Percentiles rank a stretch among this genome's conserved stretches.
Evolutionary conservation across 2,329 filamentous ascomycete species (phyloP).

Genomic region (Colletotrichum cordylinicola): DNA sequence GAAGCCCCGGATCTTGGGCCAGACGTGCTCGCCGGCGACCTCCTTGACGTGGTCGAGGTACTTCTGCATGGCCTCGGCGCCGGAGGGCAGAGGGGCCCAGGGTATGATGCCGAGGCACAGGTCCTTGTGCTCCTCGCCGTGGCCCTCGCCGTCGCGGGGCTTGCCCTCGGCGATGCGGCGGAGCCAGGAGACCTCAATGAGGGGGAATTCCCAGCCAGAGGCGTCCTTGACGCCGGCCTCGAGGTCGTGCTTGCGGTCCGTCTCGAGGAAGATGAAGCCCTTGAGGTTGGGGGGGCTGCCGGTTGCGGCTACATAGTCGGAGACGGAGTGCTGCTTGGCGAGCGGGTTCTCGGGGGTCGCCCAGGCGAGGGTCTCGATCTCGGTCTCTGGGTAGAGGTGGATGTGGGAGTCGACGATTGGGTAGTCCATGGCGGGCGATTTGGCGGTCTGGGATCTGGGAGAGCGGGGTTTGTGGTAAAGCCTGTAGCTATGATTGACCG

Average conservation of each 20-base stretch:
- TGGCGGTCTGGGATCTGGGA: not conserved
- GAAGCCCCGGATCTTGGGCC: slow-evolving; percentile 76
- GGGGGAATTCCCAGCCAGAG: slow-evolving; percentile 69
- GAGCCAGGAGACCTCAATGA: slow-evolving; percentile 76
- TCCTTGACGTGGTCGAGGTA: slow-evolving; percentile 71
- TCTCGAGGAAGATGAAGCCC: slow-evolving; percentile 85
- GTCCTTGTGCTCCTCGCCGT: slow-evolving; percentile 53
- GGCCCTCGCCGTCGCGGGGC: slow-evolving; percentile 63
- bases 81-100: slow-evolving; percentile 83
- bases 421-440: slow-evolving; percentile 38
- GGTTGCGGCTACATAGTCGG: slow-evolving; percentile 63
- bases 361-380: slow-evolving; percentile 74
- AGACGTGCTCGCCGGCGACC: slow-evolving; percentile 65
- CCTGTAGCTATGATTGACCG: not conserved
- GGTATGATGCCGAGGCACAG: slow-evolving; percentile 76
- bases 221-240: slow-evolving; percentile 48
- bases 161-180: slow-evolving; percentile 68
- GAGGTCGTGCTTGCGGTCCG: slow-evolving; percentile 73
- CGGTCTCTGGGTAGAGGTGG: slow-evolving; percentile 79
- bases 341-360: slow-evolving; percentile 64
- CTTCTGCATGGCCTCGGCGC: slow-evolving; percentile 60
- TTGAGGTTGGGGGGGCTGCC: slow-evolving; percentile 49
- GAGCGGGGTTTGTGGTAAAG: not conserved
- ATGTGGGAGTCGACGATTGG: slow-evolving; percentile 89
- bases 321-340: slow-evolving; percentile 66